Evolutionary conservation across 345 rosid genomes (phyloP), one percentile per base, ranked within the genome.

Genomic region (Ceriops tagal): DNA sequence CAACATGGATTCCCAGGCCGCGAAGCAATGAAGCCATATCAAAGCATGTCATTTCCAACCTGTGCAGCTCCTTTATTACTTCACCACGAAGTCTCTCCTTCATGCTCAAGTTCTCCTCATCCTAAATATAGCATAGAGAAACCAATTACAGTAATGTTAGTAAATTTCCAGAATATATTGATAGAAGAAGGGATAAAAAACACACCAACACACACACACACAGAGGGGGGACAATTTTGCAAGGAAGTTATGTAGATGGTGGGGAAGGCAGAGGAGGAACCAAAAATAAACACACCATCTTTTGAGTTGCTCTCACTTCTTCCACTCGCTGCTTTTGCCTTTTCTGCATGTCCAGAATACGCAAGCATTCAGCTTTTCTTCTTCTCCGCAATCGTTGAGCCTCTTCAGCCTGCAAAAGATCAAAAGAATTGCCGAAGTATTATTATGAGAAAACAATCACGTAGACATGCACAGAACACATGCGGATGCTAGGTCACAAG

Each of bases 221-320:
- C 18, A 13, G 5, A 13, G 18, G 8, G 18, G 15, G 19, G 5
- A 3, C 18, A 43, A 11, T 15, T 43, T 43, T 43, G 49, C 49
- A 43, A 15, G 5, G 18, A 43, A 13, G 5, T 3, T 3, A 13
- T 43, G 49, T 13, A 15, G 49, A 43, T 43, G 49, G 49, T 43
- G 49, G 18, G 18, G 16, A 43, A 2, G 49, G 15, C 18, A 39
- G 16, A 39, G 1, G 49, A 5, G 4, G 18, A 43, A 43, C 19
- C 5, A 43, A 13, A 43, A 15, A 43, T 43, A 15, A 30, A 32
- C 66, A 37, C 43, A 89, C 98, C 97, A 87, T 89, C 90, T 86
- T 91, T 73, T 91, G 90, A 51, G 91, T 76, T 76, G 85, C 92
- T 72, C 97, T 87, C 77, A 91, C 80, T 88, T 93, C 98, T 73